Evolutionary conservation across 1,139 yeast genomes (phyloP).

Genomic region (Sugiyamaella japonica): DNA sequence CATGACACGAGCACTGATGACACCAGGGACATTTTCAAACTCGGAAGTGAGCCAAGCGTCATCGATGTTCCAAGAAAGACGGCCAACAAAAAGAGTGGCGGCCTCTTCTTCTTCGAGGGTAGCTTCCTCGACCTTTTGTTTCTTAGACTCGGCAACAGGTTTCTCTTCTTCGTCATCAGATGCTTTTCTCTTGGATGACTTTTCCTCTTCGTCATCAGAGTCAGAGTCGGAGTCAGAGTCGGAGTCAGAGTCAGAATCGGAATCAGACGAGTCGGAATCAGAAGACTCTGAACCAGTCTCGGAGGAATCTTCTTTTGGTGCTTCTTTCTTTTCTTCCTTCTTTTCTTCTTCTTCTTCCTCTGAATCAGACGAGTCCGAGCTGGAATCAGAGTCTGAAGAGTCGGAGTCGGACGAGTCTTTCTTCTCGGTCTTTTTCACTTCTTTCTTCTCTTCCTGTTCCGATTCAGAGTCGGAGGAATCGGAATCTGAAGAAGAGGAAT

Average conservation of each 20-base stretch:
- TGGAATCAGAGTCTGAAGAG: conserved; percentile 32
- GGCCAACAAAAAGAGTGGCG: conserved; percentile 91
- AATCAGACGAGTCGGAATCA: conserved; percentile 27
- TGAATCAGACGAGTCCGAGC: conserved; percentile 28
- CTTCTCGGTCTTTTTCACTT: no score
- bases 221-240: conserved; percentile 26
- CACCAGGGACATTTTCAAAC: conserved; percentile 79
- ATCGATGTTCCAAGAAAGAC: conserved; percentile 96
- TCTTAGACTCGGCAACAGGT: conserved; percentile 40
- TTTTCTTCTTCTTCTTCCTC: conserved; percentile 35
- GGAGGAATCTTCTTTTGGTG: conserved; percentile 28
- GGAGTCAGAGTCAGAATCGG: conserved; percentile 31
- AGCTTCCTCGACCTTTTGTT: conserved; percentile 44
- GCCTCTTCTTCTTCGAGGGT: conserved; percentile 51
- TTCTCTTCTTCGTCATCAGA: conserved; percentile 30
- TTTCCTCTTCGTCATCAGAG: conserved; percentile 33
- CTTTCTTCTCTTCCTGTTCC: no score
- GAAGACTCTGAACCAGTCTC: conserved; percentile 25
- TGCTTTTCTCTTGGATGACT: conserved; percentile 44
- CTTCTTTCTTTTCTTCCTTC: conserved; percentile 30
- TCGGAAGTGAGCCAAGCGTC: conserved; percentile 90
- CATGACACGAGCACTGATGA: conserved; percentile 84
- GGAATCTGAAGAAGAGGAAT: conserved; percentile 30
- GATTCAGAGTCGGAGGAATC: conserved; percentile 32
- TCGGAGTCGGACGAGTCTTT: conserved; percentile 29